A percentile compares a stretch with the other conserved stretches of the same genome.
Evolutionary conservation across 1,139 yeast genomes (phyloP).

Genomic region (Taphrina sp.): DNA sequence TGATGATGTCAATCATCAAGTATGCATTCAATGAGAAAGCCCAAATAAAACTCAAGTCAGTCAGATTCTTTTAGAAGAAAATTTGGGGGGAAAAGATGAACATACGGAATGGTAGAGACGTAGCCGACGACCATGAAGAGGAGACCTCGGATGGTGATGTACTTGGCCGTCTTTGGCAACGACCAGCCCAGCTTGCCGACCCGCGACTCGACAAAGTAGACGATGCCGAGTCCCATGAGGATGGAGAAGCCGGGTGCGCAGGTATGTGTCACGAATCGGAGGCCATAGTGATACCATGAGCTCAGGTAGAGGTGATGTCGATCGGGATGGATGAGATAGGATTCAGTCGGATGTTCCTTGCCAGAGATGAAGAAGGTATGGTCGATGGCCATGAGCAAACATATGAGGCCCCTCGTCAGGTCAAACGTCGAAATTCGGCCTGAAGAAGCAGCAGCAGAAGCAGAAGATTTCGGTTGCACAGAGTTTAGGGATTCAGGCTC

Average conservation of each 20-base stretch:
- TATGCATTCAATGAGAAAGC: constrained; percentile 4
- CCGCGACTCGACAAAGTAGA: constrained; percentile 27
- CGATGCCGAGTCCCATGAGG: constrained; percentile 31
- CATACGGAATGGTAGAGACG: constrained; percentile 13
- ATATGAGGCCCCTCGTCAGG: constrained; percentile 28
- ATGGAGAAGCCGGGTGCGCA: constrained; percentile 35
- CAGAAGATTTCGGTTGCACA: constrained; percentile 6
- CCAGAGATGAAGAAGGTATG: constrained; percentile 30
- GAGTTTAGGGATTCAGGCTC: too few relatives aligned
- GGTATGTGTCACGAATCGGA: constrained; percentile 29
- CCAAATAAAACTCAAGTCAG: not conserved
- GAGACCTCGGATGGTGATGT: constrained; percentile 18
- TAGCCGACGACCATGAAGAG: constrained; percentile 18
- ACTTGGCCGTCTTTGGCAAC: constrained; percentile 10
- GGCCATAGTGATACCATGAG: constrained; percentile 21
- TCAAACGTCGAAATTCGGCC: constrained; percentile 22
- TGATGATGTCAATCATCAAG: constrained; percentile 22
- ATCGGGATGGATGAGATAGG: constrained; percentile 22
- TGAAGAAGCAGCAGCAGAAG: not conserved
- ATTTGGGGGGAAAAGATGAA: not conserved
- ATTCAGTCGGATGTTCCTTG: constrained; percentile 30
- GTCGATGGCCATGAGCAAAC: constrained; percentile 30
- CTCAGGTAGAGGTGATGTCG: constrained; percentile 14
- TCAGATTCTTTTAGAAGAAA: too few relatives aligned
- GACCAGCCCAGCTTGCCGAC: constrained; percentile 15